A percentile compares a stretch with the other conserved stretches of the same genome.
phyloP scores from a whole-genome alignment of 768 basidiomycete species.

The Pseudohyphozyma bogoriensis region DNA sequence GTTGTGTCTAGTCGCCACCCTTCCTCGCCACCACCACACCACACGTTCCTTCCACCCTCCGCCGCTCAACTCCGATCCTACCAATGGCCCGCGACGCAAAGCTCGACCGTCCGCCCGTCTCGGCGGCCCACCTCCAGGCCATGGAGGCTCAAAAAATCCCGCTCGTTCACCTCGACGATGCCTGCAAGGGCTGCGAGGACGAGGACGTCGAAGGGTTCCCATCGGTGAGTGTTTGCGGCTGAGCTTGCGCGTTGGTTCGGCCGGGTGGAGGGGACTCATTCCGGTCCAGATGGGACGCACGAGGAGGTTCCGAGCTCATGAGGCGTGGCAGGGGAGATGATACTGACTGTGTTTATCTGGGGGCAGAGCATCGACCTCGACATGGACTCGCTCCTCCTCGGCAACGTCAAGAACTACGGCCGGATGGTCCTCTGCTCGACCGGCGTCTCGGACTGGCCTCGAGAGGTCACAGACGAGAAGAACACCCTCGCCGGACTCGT shows the following conservation, averaged over 20 bases:
- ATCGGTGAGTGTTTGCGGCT: no score
- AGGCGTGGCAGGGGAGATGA: conserved; percentile 30
- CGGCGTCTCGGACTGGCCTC: conserved; percentile 78
- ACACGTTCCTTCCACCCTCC: background rate
- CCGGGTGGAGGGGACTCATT: no score
- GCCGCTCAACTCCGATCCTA: no score
- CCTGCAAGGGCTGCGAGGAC: conserved; percentile 66
- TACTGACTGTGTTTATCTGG: conserved; percentile 46
- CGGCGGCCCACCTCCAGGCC: background rate
- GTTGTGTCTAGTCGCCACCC: no score
- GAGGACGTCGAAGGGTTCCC: conserved; percentile 40
- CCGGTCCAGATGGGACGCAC: no score
- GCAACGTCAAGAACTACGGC: conserved; percentile 69
- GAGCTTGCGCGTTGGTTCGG: no score
- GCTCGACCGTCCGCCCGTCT: background rate
- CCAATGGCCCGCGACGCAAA: no score
- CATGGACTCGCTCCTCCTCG: conserved; percentile 70
- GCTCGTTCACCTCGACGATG: conserved; percentile 46
- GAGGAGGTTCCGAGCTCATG: no score
- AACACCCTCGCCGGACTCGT: conserved; percentile 59
- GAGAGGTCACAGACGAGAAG: conserved; percentile 61
- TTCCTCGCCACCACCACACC: background rate
- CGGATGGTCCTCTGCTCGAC: conserved; percentile 83
- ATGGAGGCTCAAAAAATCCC: conserved; percentile 54
- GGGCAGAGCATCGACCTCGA: conserved; percentile 62